Evolutionary conservation across 495 filamentous ascomycete species (phyloP).

Genomic region (Lasiosphaeria miniovina): DNA sequence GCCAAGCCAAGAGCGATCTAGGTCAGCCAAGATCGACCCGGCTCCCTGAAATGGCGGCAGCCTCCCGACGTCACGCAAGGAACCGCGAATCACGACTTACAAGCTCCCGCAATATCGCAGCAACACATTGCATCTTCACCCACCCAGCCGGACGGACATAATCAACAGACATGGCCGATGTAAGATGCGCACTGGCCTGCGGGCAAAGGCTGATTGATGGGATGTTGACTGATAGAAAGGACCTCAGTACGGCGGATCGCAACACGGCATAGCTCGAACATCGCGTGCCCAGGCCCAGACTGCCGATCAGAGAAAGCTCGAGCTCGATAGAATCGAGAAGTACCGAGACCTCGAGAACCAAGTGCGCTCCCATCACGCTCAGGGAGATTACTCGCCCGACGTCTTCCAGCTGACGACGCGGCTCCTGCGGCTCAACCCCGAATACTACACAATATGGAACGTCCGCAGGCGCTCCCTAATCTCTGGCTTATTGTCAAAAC

Average conservation of each 20-base stretch:
- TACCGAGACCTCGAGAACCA: slow-evolving; percentile 70
- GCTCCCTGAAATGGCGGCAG: no score
- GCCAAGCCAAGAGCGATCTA: no score
- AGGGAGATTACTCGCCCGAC: slow-evolving; percentile 60
- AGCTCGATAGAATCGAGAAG: slow-evolving; percentile 71
- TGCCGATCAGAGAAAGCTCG: slow-evolving; percentile 63
- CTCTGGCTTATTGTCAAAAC: slow-evolving; percentile 52
- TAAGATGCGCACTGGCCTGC: slow-evolving; percentile 13
- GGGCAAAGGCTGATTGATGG: not conserved
- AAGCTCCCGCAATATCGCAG: no score
- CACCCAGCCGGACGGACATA: not conserved
- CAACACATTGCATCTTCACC: not conserved
- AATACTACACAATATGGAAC: slow-evolving; percentile 99
- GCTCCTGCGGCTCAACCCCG: slow-evolving; percentile 83
- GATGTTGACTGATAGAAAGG: slow-evolving; percentile 30
- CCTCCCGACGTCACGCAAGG: no score
- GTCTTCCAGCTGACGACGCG: slow-evolving; percentile 73
- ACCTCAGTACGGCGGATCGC: slow-evolving; percentile 29
- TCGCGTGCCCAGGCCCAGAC: slow-evolving; percentile 56
- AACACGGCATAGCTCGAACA: slow-evolving; percentile 72
- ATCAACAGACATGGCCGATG: slow-evolving; percentile 25
- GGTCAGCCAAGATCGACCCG: no score
- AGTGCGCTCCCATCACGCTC: slow-evolving; percentile 57
- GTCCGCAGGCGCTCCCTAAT: slow-evolving; percentile 69
- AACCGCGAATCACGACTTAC: no score